These are phyloP conservation scores for Aspergillus fijiensis DNA, from an alignment of 2,329 filamentous ascomycete species.

Conservation along the genomic window DNA sequence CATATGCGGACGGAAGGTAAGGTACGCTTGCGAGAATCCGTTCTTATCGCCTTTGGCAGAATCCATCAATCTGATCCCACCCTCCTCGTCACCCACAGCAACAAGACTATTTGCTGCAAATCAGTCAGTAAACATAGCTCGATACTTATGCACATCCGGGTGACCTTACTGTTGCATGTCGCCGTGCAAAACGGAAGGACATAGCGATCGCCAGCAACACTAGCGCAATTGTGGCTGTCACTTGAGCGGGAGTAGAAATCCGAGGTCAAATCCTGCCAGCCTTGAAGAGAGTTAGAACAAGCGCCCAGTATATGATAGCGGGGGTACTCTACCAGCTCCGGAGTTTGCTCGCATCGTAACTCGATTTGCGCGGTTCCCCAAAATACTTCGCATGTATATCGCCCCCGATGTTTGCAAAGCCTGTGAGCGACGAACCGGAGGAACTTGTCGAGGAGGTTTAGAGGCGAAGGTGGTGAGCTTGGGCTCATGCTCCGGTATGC, in stretches of 20 bases:
- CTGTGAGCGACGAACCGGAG: slow-evolving; percentile 38
- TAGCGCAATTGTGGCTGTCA: slow-evolving; percentile 53
- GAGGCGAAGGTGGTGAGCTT: slow-evolving; percentile 15
- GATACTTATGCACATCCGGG: background rate
- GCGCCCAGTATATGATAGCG: background rate
- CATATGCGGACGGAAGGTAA: slow-evolving; percentile 62
- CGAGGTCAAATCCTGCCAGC: slow-evolving; percentile 60
- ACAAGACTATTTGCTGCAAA: slow-evolving; percentile 61
- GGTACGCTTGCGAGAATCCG: slow-evolving; percentile 57
- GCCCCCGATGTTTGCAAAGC: slow-evolving; percentile 39
- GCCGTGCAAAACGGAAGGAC: slow-evolving; percentile 66
- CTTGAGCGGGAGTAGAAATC: slow-evolving; percentile 59
- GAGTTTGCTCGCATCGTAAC: slow-evolving; percentile 37
- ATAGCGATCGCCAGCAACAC: slow-evolving; percentile 38
- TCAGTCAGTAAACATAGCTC: slow-evolving; percentile 13
- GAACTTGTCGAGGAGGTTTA: slow-evolving; percentile 27
- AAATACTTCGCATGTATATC: slow-evolving; percentile 41
- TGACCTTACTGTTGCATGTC: slow-evolving; percentile 62
- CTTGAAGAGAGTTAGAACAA: slow-evolving; percentile 30
- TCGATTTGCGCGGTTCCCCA: slow-evolving; percentile 30
- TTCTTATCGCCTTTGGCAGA: slow-evolving; percentile 51
- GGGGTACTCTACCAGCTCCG: slow-evolving; percentile 35
- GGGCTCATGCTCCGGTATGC: slow-evolving; percentile 15
- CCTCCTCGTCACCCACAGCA: slow-evolving; percentile 69
- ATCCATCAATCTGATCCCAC: slow-evolving; percentile 63